Evolutionary conservation across 2,329 filamentous ascomycete species (phyloP), one percentile per base, ranked within the genome.

Genomic region (Colletotrichum tabaci): DNA sequence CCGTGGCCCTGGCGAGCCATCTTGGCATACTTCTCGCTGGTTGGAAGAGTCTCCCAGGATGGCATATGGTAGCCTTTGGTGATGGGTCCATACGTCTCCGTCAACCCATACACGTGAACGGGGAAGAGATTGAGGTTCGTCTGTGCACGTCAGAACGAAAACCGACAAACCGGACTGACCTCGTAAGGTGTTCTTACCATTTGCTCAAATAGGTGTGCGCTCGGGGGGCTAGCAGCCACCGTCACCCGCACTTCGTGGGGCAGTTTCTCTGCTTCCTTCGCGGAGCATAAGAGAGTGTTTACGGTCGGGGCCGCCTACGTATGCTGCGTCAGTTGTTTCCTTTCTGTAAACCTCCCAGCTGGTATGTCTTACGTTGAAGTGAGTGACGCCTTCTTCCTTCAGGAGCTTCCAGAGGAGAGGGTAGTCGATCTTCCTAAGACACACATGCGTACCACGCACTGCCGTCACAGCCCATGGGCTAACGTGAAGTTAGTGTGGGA

Each of bases 1-100:
- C 95, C 96, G 80, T 98, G 94, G 0, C 96, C 96, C 82, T 99
- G 96, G 4, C 96, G 89, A 6, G 96, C 96, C 96, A 98, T 98
- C 77, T 90, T 92, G 74, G 89, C 89, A 78, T 95, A 99, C 80
- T 93, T 95, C 73, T 98, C 94, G 38, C 93, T 90, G 5, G 84
- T 75, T 0, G 93, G 89, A 1, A 98, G 85, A 0, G 81, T 78
- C n/a, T 96, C 91, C 96, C 96, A 99, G 40, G 89, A 86, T 0
- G 95, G 94, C 83, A 98, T 88, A 67, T 92, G 87, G 77, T 99
- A 99, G 12, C 95, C 94, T 80, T 97, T 98, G 1, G 95, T 98
- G 72, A 98, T 96, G 12, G 96, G 96, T 0, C 96, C 96, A 77
- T 98, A 98, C 0, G 96, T 98, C 84, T 98, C 89, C 1, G 90